Evolutionary conservation across 768 basidiomycete species (phyloP).

Genomic region (Russula emetica): DNA sequence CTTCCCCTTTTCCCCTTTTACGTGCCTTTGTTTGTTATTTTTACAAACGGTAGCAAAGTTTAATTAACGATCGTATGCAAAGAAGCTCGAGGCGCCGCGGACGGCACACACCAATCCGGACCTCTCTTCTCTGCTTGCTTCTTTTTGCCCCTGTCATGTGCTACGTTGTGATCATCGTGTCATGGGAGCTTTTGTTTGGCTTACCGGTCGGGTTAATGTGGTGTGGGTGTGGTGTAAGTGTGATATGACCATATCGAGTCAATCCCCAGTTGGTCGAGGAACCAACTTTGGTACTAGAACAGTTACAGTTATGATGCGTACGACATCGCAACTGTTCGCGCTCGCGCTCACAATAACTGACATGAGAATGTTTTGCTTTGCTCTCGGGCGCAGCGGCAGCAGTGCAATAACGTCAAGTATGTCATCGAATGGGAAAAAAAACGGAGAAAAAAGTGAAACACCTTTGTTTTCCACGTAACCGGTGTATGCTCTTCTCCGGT

Average conservation of each 20-base stretch:
- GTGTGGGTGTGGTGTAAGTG: too few relatives aligned
- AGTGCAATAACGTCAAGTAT: background rate
- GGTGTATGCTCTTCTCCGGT: background rate
- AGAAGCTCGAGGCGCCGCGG: background rate
- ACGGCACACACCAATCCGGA: background rate
- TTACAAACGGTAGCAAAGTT: conserved; percentile 9
- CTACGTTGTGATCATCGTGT: background rate
- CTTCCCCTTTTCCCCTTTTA: conserved; percentile 2
- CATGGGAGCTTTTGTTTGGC: background rate
- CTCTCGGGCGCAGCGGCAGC: background rate
- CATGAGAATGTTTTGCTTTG: too few relatives aligned
- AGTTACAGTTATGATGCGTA: background rate
- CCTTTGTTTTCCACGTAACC: background rate
- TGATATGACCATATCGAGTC: conserved; percentile 9
- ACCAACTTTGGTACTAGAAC: too few relatives aligned
- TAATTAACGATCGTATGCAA: conserved; percentile 11
- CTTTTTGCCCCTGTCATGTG: conserved; percentile 2
- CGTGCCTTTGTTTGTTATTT: conserved; percentile 16
- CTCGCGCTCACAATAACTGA: background rate
- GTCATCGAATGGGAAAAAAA: background rate
- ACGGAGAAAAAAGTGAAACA: background rate
- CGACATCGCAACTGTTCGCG: background rate
- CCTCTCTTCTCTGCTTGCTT: background rate
- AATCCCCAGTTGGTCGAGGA: background rate
- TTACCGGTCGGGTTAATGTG: background rate